Evolutionary conservation across 768 basidiomycete species (phyloP), one percentile per base, ranked within the genome.

Genomic region (Pleurotus tuoliensis): DNA sequence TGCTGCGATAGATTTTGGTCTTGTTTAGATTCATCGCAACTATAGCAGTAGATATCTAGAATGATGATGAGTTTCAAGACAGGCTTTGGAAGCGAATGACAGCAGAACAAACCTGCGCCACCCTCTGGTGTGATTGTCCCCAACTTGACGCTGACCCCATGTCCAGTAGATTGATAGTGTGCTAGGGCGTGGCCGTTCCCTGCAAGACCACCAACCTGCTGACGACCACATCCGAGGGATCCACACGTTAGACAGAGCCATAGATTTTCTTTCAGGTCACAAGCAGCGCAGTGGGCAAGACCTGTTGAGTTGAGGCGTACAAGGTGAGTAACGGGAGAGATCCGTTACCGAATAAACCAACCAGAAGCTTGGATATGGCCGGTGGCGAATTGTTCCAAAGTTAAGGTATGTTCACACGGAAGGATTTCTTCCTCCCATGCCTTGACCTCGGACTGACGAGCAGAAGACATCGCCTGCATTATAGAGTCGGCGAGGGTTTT

Each of bases 91-190:
- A 53, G 1, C n/a, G 13, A 37, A 18, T 9, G 4, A 5, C 5
- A n/a, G 40, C 25, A 41, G 13, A 6, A 69, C 84, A 25, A 50
- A 92, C 94, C 94, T 56, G 92, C 96, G 1, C 76, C 82, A 2
- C 96, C 96, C 65, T 98, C 95, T 0, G 97, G 91, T 1, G 95
- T 95, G 61, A 99, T 97, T 0, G 96, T 98, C 0, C 97, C 97
- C 0, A 98, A 76, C 68, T 98, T 99, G 34, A 98, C 94, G 55
- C 88, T 88, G 18, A 94, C 80, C 0, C 85, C 80, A 64, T 99
- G 97, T 0, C 77, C 75, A 0, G 87, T 86, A 44, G 80, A 74
- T 46, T 87, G 67, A 50, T 77, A 96, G 66, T 99, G 97, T 8
- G 73, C 67, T 30, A 98, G 70, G 0, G 90, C 96, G 64, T 99